Evolutionary conservation across 371 early-diverging fungal species (phyloP), one percentile per base, ranked within the genome.

Genomic region (Batrachochytrium dendrobatidis): DNA sequence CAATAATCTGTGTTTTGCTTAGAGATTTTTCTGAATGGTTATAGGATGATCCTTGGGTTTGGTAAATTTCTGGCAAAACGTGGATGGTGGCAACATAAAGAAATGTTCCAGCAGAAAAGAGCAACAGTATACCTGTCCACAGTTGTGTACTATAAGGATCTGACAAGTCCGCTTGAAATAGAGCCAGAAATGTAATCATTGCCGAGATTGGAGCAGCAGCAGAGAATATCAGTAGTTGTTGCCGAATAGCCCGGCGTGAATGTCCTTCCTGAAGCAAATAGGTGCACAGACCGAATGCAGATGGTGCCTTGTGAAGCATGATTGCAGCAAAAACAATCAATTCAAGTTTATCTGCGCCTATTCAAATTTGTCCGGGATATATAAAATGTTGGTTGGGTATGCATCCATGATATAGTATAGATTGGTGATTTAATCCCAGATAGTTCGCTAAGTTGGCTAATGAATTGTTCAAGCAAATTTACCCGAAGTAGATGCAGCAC

Each of bases 231-330:
- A 86, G 69, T 31, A 96, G 75, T 67, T 89, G 89, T 31, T 85
- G 73, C 15, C 87, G 82, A 18, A 94, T 81, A 35, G 73, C 73
- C 10, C 79, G 69, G 34, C 85, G 72, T 0, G 84, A 66, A 30
- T 72, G 59, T 10, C 91, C 89, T 54, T 74, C 85, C 56, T 80
- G 79, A 57, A 94, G 72, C 26, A 95, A 73, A 17, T 89, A 85
- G 1, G 92, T 89, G 15, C 88, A 80, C 10, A 94, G 78, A 0
- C 92, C 95, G 74, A 96, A 92, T 0, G 95, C 91, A 1, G 92
- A 84, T 2, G 97, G 95, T 1, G 91, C 94, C 70, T 96, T 96
- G 81, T 96, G 97, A 30, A 96, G 80, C 82, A 94, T 86, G 59
- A 96, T 89, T n/a, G 97, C 97, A 29, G 94, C 59, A 63, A 95